phyloP scores from a whole-genome alignment of 495 filamentous ascomycete species.

The Aspergillus sclerotiicarbonarius region DNA sequence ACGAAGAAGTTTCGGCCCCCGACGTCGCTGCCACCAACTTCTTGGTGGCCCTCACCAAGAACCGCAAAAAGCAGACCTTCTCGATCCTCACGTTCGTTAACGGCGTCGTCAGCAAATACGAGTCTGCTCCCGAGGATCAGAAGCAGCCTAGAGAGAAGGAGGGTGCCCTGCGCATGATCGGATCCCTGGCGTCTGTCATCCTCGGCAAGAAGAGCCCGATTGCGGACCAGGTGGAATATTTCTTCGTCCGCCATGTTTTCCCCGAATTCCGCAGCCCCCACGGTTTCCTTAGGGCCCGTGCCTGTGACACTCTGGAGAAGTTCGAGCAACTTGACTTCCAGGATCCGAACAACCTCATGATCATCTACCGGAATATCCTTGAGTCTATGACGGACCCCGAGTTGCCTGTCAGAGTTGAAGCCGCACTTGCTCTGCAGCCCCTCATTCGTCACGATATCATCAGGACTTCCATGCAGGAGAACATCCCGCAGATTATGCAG shows the following conservation, averaged over 20 bases:
- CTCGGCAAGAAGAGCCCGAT: slow-evolving; percentile 97
- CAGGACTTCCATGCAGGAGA: slow-evolving; percentile 89
- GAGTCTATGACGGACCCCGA: slow-evolving; percentile 93
- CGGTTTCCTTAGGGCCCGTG: slow-evolving; percentile 90
- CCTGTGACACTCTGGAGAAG: slow-evolving; percentile 96
- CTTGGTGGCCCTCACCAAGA: slow-evolving; percentile 89
- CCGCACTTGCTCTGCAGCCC: slow-evolving; percentile 90
- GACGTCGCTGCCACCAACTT: slow-evolving; percentile 98
- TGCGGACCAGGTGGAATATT: slow-evolving; percentile 97
- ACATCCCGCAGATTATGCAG: slow-evolving; percentile 99
- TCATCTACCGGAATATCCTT: slow-evolving; percentile 94
- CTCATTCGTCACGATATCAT: slow-evolving; percentile 95
- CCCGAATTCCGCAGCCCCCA: slow-evolving; percentile 93
- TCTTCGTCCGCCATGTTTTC: slow-evolving; percentile 97
- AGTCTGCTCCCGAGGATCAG: slow-evolving; percentile 75
- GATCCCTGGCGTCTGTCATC: slow-evolving; percentile 88
- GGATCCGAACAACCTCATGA: slow-evolving; percentile 87
- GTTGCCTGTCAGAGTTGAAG: slow-evolving; percentile 90
- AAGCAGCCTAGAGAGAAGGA: slow-evolving; percentile 95
- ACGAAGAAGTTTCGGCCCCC: slow-evolving; percentile 92
- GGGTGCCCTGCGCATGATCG: slow-evolving; percentile 95
- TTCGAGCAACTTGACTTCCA: slow-evolving; percentile 96
- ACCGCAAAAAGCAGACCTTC: slow-evolving; percentile 92
- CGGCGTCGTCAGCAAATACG: slow-evolving; percentile 84
- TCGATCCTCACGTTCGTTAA: slow-evolving; percentile 92